A percentile compares a stretch with the other conserved stretches of the same genome.
phyloP scores from a whole-genome alignment of 1,284 basidiomycete species.

The Peniophora sp. region DNA sequence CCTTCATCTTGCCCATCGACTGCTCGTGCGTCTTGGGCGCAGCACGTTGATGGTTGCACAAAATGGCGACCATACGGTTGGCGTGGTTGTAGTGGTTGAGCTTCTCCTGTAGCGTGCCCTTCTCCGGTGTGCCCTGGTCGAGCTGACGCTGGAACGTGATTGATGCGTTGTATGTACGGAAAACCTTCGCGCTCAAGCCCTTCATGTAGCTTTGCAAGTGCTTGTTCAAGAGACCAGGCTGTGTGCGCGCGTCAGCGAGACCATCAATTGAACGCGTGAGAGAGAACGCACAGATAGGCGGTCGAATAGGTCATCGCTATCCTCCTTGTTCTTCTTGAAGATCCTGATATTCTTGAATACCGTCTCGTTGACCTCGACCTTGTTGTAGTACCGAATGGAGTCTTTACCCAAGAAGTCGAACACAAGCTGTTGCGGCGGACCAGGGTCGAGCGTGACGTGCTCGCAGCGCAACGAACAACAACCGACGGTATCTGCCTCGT shows the following conservation, averaged over 20 bases:
- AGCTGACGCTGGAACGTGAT: constrained; percentile 88
- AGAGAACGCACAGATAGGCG: constrained; percentile 67
- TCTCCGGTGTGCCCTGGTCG: constrained; percentile 64
- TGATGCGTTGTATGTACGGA: constrained; percentile 98
- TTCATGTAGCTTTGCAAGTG: constrained; percentile 91
- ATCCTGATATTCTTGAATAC: constrained; percentile 36
- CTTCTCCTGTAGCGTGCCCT: constrained; percentile 83
- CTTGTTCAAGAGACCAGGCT: constrained; percentile 86
- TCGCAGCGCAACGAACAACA: constrained; percentile 94
- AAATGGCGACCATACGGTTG: constrained; percentile 89
- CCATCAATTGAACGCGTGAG: not conserved
- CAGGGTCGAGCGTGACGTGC: constrained; percentile 76
- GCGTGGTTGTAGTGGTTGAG: constrained; percentile 93
- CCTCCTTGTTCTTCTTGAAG: constrained; percentile 81
- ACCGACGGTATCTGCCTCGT: constrained; percentile 95
- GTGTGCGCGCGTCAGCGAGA: constrained; percentile 22
- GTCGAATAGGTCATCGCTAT: constrained; percentile 90
- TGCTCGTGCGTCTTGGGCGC: constrained; percentile 88
- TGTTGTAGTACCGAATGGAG: constrained; percentile 92
- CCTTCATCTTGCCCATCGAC: constrained; percentile 86
- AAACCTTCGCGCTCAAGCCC: constrained; percentile 94
- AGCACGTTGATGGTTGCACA: constrained; percentile 96
- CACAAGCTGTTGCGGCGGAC: constrained; percentile 72
- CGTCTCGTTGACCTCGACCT: constrained; percentile 78
- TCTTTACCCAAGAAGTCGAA: constrained; percentile 98